Evolutionary conservation across 768 basidiomycete species (phyloP).

Genomic region (Lactarius pseudohatsudake): DNA sequence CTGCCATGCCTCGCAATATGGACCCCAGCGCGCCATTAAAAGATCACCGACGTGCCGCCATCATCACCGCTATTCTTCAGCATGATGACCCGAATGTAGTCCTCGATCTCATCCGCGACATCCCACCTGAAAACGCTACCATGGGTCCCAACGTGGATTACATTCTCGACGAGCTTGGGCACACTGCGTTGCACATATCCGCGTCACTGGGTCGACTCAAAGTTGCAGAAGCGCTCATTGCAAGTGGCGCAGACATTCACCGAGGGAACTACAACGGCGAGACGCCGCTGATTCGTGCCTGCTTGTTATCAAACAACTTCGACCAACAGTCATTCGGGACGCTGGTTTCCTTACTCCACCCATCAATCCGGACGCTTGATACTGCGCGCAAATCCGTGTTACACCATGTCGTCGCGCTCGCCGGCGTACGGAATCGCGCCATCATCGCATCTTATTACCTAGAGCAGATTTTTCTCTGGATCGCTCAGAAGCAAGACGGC

Average conservation of each 20-base stretch:
- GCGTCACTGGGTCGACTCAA: constrained; percentile 76
- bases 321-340: constrained; percentile 73
- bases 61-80: constrained; percentile 66
- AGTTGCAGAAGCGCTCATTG: constrained; percentile 68
- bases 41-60: constrained; percentile 56
- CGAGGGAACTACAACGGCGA: constrained; percentile 94
- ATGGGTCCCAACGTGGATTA: constrained; percentile 62
- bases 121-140: constrained; percentile 45
- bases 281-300: constrained; percentile 90
- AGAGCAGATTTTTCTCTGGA: constrained; percentile 83
- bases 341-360: constrained; percentile 62
- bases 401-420: constrained; percentile 88
- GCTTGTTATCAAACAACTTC: constrained; percentile 83
- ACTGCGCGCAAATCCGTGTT: constrained; percentile 80
- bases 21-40: constrained; percentile 52
- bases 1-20: constrained; percentile 49
- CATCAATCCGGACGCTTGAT: constrained; percentile 86
- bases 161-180: constrained; percentile 92
- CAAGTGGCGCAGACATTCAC: constrained; percentile 80
- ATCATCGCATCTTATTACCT: constrained; percentile 87
- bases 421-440: constrained; percentile 88
- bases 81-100: constrained; percentile 65
- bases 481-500: constrained; percentile 73
- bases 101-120: constrained; percentile 64
- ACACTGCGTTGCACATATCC: constrained; percentile 92